phyloP scores from a whole-genome alignment of 2,329 filamentous ascomycete genomes.

The Immersiporthe knoxdaviesiana region DNA sequence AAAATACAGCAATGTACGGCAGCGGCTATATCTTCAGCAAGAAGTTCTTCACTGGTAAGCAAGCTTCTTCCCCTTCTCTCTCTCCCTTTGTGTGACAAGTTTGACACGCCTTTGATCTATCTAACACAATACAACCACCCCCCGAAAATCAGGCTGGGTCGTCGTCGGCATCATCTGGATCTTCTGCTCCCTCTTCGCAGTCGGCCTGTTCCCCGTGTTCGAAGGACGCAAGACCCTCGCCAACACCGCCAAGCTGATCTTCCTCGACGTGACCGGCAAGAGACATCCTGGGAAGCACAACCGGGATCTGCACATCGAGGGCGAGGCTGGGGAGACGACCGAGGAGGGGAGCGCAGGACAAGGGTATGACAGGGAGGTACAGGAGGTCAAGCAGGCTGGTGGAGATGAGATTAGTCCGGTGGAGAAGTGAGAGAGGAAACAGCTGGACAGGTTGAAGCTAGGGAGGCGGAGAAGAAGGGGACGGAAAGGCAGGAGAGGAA shows the following conservation, averaged over 20 bases:
- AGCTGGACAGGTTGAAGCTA: background rate
- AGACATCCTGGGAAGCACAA: constrained; percentile 35
- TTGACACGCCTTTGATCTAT: background rate
- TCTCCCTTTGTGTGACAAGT: background rate
- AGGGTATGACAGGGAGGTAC: background rate
- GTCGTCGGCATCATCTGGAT: constrained; percentile 79
- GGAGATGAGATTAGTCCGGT: background rate
- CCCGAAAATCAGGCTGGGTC: constrained; percentile 69
- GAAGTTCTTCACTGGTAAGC: constrained; percentile 68
- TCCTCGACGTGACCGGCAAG: constrained; percentile 58
- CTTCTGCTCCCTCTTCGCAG: constrained; percentile 71
- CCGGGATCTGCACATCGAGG: constrained; percentile 30
- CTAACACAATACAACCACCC: background rate
- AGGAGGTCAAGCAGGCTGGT: background rate
- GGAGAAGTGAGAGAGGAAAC: background rate
- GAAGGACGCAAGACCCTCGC: constrained; percentile 73
- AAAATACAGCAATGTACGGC: constrained; percentile 69
- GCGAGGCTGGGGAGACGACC: constrained; percentile 14
- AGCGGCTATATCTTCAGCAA: constrained; percentile 79
- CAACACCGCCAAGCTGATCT: constrained; percentile 64
- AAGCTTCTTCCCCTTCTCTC: no score
- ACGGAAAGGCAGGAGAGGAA: background rate
- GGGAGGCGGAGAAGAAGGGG: background rate
- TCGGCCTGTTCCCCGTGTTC: constrained; percentile 80
- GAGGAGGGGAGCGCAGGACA: constrained; percentile 3